A percentile compares a stretch with the other conserved stretches of the same genome.
Evolutionary conservation across 441 rosid species (phyloP).

Genomic region (Sinapis alba): DNA sequence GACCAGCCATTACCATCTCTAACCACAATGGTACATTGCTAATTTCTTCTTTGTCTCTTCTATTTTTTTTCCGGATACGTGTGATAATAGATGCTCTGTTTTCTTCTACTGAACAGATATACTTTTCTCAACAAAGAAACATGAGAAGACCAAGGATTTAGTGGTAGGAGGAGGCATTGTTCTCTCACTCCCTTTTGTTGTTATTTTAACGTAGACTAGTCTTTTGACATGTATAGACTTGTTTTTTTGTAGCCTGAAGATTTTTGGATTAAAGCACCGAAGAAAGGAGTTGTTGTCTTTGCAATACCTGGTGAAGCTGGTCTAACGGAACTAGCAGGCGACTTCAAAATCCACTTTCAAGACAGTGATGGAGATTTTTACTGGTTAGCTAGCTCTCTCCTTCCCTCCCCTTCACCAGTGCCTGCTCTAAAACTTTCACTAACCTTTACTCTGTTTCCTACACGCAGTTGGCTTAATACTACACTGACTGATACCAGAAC

Average conservation of each 20-base stretch:
- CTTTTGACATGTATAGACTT: no score
- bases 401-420: conserved; percentile 10
- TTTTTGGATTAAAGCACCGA: conserved; percentile 81
- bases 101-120: conserved; percentile 52
- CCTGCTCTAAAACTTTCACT: conserved; percentile 1
- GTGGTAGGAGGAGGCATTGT: conserved; percentile 54
- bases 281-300: conserved; percentile 75
- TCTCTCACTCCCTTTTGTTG: background rate
- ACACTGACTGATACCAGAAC: conserved; percentile 74
- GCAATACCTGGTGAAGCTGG: conserved; percentile 94
- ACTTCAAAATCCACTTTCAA: conserved; percentile 85
- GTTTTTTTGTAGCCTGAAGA: conserved; percentile 68
- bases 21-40: conserved; percentile 62
- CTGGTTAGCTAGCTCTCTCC: conserved; percentile 60
- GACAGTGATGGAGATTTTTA: conserved; percentile 90
- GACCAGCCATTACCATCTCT: conserved; percentile 77
- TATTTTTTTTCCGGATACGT: background rate
- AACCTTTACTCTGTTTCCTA: conserved; percentile 17
- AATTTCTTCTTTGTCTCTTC: conserved; percentile 11
- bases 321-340: conserved; percentile 72
- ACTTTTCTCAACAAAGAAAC: conserved; percentile 78
- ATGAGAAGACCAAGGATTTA: conserved; percentile 76
- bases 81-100: conserved; percentile 9
- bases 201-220: background rate
- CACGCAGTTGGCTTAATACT: conserved; percentile 79